Conservation (phyloP, 768 basidiomycete species). For the Auricularia cornea region DNA sequence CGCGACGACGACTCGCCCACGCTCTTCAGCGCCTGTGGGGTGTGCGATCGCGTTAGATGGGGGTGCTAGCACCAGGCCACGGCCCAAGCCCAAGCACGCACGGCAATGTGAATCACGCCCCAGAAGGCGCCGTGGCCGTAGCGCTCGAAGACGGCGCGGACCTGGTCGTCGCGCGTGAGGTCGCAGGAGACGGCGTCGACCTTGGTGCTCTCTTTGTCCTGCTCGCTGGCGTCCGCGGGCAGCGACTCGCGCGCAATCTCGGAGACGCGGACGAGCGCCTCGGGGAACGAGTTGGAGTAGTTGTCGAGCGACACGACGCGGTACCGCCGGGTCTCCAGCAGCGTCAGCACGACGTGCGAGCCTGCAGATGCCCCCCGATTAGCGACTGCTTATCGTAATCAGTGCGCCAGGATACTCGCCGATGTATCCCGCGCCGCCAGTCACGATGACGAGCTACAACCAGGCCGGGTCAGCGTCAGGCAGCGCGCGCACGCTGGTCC, state of each 20-base stretch:
- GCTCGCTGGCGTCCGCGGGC: slow-evolving; percentile 51
- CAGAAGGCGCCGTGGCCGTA: slow-evolving; percentile 89
- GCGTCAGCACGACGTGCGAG: slow-evolving; percentile 83
- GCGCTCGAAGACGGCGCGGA: slow-evolving; percentile 70
- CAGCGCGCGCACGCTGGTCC: not conserved
- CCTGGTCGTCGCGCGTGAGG: slow-evolving; percentile 60
- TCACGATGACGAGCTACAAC: slow-evolving; percentile 53
- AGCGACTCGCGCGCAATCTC: slow-evolving; percentile 73
- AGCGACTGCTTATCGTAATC: slow-evolving; percentile 5
- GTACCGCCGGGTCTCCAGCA: slow-evolving; percentile 82
- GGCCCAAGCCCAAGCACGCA: slow-evolving; percentile 32
- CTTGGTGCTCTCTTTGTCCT: slow-evolving; percentile 62
- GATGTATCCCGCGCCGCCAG: slow-evolving; percentile 86
- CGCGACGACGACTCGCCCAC: slow-evolving; percentile 95
- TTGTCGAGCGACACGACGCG: slow-evolving; percentile 95
- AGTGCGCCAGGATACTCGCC: slow-evolving; percentile 36
- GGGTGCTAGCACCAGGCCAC: slow-evolving; percentile 4
- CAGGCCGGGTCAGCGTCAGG: not conserved
- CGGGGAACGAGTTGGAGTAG: slow-evolving; percentile 81
- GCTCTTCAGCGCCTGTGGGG: slow-evolving; percentile 84
- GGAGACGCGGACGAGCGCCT: slow-evolving; percentile 64
- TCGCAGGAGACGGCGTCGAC: slow-evolving; percentile 68
- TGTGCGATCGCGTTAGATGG: not conserved
- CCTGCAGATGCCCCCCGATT: slow-evolving; percentile 37
- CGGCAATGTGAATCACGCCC: slow-evolving; percentile 94